Base-by-base conservation (phyloP, 2,329 filamentous ascomycete genomes). In the Sphaceloma murrayae region DNA sequence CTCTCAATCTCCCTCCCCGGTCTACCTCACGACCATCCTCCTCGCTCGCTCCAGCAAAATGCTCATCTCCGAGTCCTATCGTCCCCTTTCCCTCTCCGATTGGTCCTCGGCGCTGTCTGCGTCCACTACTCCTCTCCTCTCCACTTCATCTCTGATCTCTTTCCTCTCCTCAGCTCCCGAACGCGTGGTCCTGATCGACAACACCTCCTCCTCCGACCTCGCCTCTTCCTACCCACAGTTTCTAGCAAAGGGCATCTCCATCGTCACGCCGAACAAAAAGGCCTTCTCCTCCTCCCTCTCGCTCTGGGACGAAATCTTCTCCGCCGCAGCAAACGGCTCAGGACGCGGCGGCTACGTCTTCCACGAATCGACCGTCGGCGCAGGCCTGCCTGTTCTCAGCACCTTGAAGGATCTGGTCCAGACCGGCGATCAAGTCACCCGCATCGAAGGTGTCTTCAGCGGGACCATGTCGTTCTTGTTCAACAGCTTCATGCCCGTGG, bases 181-280 rank as follows among this genome's bases (percentile, higher is more conserved):
- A 49, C 85, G 83, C 60, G 79, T 82, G 32, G 72, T 98, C 33
- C 71, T 98, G 21, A 80, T 98, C 52, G 91, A 98, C 73, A 96
- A 96, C 69, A 98, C 91, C 43, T 93, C 85, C 65, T 88, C 85
- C 54, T 82, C 89, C 56, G 80, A 83, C 51, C 74, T 98, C 21
- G 91, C 89, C 38, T 76, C 84, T 49, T 67, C 76, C 21, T 98
- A 98, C 64, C 88, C 91, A 1, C 63, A 74, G 34, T 85, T 94
- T 63, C 70, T 98, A 49, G 74, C 76, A 56, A 77, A 78, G 51
- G 89, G 88, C 9, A 80, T 98, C 63, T 89, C 79, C 64, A 78
- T 98, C 55, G 85, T 96, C 19, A 98, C 91, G 1, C 88, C 91
- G 32, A 98, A 96, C 73, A 98, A 98, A 72, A 98, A 98, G 67